Evolutionary conservation across 176 grass and related monocot genomes (phyloP).

Genomic region (barley (Hordeum vulgare)): DNA sequence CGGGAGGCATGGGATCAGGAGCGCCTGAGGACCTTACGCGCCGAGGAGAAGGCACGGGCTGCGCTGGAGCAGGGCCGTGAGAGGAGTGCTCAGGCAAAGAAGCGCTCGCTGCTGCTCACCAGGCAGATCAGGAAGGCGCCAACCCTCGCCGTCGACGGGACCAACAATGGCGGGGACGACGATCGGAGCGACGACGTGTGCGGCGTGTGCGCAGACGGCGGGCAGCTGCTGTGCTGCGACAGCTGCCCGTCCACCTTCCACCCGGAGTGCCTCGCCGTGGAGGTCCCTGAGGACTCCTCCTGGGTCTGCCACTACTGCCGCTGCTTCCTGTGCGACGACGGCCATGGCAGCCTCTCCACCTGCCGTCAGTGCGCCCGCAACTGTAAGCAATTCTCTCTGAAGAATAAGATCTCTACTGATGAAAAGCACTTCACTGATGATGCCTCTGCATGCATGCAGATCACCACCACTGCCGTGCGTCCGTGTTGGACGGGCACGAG

Average conservation of each 20-base stretch:
- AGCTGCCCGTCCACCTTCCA: slow-evolving; percentile 81
- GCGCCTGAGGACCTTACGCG: not conserved
- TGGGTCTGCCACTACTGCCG: slow-evolving; percentile 81
- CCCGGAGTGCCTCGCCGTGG: slow-evolving; percentile 44
- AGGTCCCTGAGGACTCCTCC: slow-evolving; percentile 39
- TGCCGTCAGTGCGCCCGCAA: slow-evolving; percentile 57
- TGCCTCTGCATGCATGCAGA: slow-evolving; percentile 25
- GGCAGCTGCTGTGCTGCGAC: slow-evolving; percentile 74
- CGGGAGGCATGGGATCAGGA: slow-evolving; percentile 42
- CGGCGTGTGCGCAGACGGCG: slow-evolving; percentile 70
- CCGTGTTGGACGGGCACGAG: slow-evolving; percentile 14
- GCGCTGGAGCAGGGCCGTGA: slow-evolving; percentile 22
- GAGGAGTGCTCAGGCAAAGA: slow-evolving; percentile 13
- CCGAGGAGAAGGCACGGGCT: slow-evolving; percentile 2
- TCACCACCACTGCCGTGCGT: slow-evolving; percentile 52
- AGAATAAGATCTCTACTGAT: not conserved
- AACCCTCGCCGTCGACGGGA: not conserved
- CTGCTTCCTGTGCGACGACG: slow-evolving; percentile 49
- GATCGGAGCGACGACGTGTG: slow-evolving; percentile 77
- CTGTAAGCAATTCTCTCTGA: slow-evolving; percentile 25
- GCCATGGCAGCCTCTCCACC: slow-evolving; percentile 22
- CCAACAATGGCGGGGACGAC: slow-evolving; percentile 5
- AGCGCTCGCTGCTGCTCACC: not conserved
- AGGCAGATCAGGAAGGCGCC: not conserved
- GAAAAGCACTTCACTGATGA: not conserved